Evolutionary conservation across 2,329 filamentous ascomycete genomes (phyloP), one percentile per base, ranked within the genome.

Genomic region (Microsporum ferrugineum): DNA sequence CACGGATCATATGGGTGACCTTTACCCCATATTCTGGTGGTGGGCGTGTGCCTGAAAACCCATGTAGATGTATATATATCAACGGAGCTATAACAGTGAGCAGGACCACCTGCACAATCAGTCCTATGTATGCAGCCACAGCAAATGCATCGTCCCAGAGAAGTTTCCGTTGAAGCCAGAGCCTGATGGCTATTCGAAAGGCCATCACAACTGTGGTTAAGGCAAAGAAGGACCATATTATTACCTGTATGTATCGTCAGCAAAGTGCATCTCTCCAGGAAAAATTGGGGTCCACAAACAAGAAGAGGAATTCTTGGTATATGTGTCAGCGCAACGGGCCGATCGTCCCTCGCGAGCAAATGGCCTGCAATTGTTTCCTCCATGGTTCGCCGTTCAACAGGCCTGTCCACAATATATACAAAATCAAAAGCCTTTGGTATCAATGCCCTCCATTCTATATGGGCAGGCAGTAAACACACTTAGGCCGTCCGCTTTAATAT

Each of bases 91-190:
- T 47, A 41, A 60, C 7, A 7, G 58, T 60, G 43, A 59, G 47
- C 8, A 56, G n/a, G 17, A 60, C 34, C 33, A 58, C 12, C 31
- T 63, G 62, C 14, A n/a, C 56, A 7, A 63, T 7, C 14, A 62
- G 58, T 14, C 57, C 36, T 14, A 60, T 2, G 51, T 60, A 63
- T 7, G 39, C 60, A 7, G 57, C 23, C 23, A 57, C 41, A 5
- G 58, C 60, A 29, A 62, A 60, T 12, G 59, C 45, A 36, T 63
- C 62, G 34, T 63, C 62, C 62, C 60, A 63, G 58, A 63, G 62
- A 5, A 63, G 47, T 14, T 29, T 41, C 34, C 60, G 53, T 34
- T 62, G 60, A 31, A 63, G 57, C 62, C 60, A 63, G 45, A 63
- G 7, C 33, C 62, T 58, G 51, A 63, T 63, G 5, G 14, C 36